These are phyloP conservation scores for Exophiala viscosa DNA, from an alignment of 2,329 filamentous ascomycete genomes.

Conservation along the genomic window DNA sequence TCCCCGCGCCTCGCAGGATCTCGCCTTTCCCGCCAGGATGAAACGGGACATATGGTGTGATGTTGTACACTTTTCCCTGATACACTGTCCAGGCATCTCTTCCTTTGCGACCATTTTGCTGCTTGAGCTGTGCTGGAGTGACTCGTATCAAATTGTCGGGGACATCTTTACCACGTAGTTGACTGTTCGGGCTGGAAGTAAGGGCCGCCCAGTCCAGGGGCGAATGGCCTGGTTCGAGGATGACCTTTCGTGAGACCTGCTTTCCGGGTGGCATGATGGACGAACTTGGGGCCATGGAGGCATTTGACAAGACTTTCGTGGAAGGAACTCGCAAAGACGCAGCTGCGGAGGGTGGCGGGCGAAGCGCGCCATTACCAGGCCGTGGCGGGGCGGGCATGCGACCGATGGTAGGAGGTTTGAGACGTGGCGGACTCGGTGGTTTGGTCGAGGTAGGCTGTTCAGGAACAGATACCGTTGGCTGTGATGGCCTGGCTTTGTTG, in stretches of 20 bases:
- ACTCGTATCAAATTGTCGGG: slow-evolving; percentile 64
- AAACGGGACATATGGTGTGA: slow-evolving; percentile 82
- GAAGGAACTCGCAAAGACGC: slow-evolving; percentile 40
- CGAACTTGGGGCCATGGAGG: slow-evolving; percentile 24
- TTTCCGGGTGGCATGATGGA: slow-evolving; percentile 41
- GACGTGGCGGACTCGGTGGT: slow-evolving; percentile 22
- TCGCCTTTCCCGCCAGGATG: slow-evolving; percentile 75
- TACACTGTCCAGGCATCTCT: slow-evolving; percentile 87
- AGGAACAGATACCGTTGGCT: too few species aligned
- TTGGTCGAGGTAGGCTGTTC: slow-evolving; percentile 1
- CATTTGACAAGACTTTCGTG: slow-evolving; percentile 24
- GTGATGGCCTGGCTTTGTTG: not conserved
- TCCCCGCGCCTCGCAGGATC: slow-evolving; percentile 60
- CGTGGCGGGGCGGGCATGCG: slow-evolving; percentile 28
- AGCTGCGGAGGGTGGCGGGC: slow-evolving; percentile 44
- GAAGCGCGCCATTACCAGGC: slow-evolving; percentile 32
- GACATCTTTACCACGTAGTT: slow-evolving; percentile 59
- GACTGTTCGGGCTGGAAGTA: slow-evolving; percentile 54
- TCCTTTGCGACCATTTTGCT: slow-evolving; percentile 76
- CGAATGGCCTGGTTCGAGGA: slow-evolving; percentile 84
- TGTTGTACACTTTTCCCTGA: slow-evolving; percentile 89
- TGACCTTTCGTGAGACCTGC: slow-evolving; percentile 58
- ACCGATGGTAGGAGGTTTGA: slow-evolving; percentile 24
- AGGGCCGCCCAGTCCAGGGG: slow-evolving; percentile 94
- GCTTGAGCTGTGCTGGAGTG: slow-evolving; percentile 73